These are phyloP conservation scores for Lasiosphaeria ovina DNA, from an alignment of 495 filamentous ascomycete genomes.

Conservation along the genomic window DNA sequence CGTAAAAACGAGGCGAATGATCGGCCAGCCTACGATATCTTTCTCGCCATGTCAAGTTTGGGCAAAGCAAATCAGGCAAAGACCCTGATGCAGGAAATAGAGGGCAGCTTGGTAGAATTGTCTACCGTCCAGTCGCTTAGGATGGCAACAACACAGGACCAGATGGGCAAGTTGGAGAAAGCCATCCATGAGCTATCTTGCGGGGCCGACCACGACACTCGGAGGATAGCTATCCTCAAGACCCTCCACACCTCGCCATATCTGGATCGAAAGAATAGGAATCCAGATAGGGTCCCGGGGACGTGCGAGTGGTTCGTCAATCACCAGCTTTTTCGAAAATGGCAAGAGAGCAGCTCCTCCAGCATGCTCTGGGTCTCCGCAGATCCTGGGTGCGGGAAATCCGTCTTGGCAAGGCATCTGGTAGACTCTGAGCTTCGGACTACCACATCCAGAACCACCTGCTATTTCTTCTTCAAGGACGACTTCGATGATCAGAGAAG, in stretches of 20 bases:
- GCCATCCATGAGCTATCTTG: not conserved
- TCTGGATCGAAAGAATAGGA: not conserved
- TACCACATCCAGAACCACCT: not conserved
- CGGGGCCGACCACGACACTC: not conserved
- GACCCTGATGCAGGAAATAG: no score
- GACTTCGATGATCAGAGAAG: constrained; percentile 3
- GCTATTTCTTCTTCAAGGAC: constrained; percentile 10
- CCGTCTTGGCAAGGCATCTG: constrained; percentile 5
- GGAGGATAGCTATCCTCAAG: not conserved
- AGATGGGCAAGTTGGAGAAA: no score
- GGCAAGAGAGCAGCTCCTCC: not conserved
- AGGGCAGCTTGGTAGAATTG: no score
- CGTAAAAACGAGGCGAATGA: no score
- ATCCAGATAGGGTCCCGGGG: not conserved
- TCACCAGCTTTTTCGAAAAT: not conserved
- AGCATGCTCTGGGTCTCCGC: constrained; percentile 6
- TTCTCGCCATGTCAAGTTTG: no score
- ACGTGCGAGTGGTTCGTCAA: constrained; percentile 7
- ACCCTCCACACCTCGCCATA: no score
- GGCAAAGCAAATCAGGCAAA: no score
- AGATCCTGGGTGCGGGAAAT: constrained; percentile 10
- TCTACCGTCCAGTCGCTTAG: no score
- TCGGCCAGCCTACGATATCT: no score
- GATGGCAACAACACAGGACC: no score
- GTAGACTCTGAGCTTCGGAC: not conserved